Evolutionary conservation across 495 filamentous ascomycete genomes (phyloP).

Genomic region (Geoglossum glabrum): DNA sequence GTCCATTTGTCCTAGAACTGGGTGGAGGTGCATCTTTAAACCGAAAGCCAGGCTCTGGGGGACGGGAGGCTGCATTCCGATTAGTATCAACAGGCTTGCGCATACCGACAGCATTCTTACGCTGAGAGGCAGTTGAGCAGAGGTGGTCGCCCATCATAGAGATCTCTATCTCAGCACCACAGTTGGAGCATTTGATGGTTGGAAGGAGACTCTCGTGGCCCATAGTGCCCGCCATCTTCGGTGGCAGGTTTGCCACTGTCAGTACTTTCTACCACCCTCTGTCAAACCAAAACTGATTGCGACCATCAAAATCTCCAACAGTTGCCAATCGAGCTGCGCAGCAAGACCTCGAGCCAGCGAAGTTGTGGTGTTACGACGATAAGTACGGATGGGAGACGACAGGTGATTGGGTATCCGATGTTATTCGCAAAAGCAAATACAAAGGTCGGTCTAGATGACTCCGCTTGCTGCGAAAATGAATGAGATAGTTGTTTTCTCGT

Average conservation of each 20-base stretch:
- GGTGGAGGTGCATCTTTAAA: neutral
- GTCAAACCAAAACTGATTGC: neutral
- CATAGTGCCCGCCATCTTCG: constrained; percentile 21
- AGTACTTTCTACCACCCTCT: neutral
- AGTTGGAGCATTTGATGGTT: constrained; percentile 89
- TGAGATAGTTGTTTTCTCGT: neutral
- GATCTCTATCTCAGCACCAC: constrained; percentile 69
- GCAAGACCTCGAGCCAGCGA: neutral
- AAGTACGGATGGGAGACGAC: neutral
- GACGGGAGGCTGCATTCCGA: neutral
- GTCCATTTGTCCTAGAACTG: neutral
- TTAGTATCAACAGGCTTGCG: neutral
- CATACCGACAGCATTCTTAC: neutral
- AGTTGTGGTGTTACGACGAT: neutral
- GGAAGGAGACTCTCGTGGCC: constrained; percentile 59
- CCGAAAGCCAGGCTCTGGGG: neutral
- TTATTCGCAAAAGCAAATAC: neutral
- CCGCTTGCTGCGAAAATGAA: neutral
- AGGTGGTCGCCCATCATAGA: constrained; percentile 82
- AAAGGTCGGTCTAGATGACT: neutral
- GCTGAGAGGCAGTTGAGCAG: constrained; percentile 22
- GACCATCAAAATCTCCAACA: neutral
- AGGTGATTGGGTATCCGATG: neutral
- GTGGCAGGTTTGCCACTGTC: neutral
- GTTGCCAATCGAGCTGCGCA: neutral